Evolutionary conservation across 225 moss, liverwort and hornwort genomes (phyloP).

Genomic region (Bryoerythrophyllum caledonicum): DNA sequence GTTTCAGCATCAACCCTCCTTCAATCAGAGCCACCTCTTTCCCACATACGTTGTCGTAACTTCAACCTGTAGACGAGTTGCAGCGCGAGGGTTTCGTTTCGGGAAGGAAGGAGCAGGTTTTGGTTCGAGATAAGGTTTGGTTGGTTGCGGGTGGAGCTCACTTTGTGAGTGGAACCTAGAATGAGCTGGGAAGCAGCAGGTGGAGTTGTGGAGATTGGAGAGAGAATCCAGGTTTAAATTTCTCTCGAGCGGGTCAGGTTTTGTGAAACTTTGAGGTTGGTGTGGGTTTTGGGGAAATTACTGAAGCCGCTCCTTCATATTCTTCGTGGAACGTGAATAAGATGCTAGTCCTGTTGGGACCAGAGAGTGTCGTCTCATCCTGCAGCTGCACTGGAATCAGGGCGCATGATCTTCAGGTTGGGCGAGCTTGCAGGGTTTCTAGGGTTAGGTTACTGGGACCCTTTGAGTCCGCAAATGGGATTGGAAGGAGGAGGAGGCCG

Average conservation of each 20-base stretch:
- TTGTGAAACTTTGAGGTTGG: not conserved
- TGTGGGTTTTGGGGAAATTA: not conserved
- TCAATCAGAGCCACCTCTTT: not conserved
- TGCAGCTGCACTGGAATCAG: slow-evolving; percentile 25
- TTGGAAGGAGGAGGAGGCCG: slow-evolving; percentile 25
- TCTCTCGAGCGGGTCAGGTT: not conserved
- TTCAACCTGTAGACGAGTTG: too few species aligned
- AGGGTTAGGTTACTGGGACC: slow-evolving; percentile 35
- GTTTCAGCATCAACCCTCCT: not conserved
- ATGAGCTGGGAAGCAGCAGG: not conserved
- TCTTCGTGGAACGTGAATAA: not conserved
- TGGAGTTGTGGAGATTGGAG: not conserved
- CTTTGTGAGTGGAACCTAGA: not conserved
- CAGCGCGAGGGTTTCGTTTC: not conserved
- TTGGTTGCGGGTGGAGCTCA: not conserved
- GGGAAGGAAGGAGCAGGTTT: not conserved
- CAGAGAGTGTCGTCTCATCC: slow-evolving; percentile 35
- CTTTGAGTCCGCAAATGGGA: slow-evolving; percentile 28
- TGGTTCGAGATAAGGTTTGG: slow-evolving; percentile 18
- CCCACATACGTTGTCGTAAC: too few species aligned
- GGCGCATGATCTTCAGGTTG: slow-evolving; percentile 11
- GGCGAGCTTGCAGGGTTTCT: slow-evolving; percentile 1
- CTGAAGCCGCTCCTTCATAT: not conserved
- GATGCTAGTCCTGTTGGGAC: slow-evolving; percentile 49
- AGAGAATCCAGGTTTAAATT: not conserved